Evolutionary conservation across 768 basidiomycete species (phyloP).

Genomic region (Amanita pallidorosea): DNA sequence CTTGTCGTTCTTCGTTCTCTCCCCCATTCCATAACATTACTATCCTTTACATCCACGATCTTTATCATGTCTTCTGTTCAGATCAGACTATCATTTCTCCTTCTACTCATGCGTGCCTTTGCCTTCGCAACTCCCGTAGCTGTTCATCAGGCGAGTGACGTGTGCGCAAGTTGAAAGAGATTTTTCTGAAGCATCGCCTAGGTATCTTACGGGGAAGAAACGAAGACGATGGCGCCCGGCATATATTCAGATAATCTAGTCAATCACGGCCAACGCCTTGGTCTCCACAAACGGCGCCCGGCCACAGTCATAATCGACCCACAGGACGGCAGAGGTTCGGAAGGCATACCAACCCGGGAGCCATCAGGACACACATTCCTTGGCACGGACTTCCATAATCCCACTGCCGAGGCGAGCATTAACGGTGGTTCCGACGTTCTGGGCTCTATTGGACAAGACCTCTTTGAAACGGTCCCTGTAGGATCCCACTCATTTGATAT

Average conservation of each 20-base stretch:
- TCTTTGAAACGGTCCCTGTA: neutral
- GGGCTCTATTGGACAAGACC: neutral
- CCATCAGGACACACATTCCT: neutral
- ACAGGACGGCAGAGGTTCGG: too few species aligned
- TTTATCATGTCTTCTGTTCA: constrained; percentile 4
- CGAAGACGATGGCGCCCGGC: neutral
- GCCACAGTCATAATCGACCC: too few species aligned
- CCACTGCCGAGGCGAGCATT: neutral
- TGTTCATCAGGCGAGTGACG: constrained; percentile 1
- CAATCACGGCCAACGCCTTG: neutral
- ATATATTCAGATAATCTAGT: neutral
- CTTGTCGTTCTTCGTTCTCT: neutral
- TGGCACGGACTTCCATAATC: neutral
- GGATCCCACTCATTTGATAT: neutral
- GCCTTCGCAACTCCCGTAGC: constrained; percentile 1
- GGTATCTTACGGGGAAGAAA: neutral
- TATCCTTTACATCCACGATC: constrained; percentile 3
- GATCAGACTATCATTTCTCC: constrained; percentile 6
- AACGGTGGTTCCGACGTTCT: neutral
- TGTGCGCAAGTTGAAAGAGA: neutral
- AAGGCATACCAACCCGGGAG: too few species aligned
- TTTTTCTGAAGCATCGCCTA: neutral
- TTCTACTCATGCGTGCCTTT: neutral
- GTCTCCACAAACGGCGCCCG: too few species aligned
- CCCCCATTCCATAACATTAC: neutral